Evolutionary conservation across 2,329 filamentous ascomycete species (phyloP).

Genomic region (Fusarium protoensiforme): DNA sequence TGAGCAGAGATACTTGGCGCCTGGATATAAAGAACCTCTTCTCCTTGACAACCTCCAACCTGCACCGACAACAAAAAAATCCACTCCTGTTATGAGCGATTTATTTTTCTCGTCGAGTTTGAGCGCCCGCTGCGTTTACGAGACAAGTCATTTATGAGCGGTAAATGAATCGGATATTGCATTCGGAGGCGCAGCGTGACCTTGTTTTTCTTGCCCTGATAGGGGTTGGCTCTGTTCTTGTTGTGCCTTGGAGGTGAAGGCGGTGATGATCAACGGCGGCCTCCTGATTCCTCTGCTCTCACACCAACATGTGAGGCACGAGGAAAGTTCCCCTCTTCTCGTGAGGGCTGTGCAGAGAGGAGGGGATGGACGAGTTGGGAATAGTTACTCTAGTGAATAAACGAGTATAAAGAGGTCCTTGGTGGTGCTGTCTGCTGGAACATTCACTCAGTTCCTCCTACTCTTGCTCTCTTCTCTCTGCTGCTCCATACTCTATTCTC

Average conservation of each 20-base stretch:
- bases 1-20: constrained; percentile 20
- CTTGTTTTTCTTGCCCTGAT: neutral
- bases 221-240: neutral
- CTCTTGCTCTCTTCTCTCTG: neutral
- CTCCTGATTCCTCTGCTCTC: neutral
- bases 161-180: constrained; percentile 21
- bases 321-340: constrained; percentile 13
- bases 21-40: constrained; percentile 22
- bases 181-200: constrained; percentile 12
- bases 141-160: neutral
- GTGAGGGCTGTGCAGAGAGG: neutral
- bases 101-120: constrained; percentile 5
- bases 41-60: constrained; percentile 25
- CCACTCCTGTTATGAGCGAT: constrained; percentile 30
- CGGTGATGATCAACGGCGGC: constrained; percentile 1
- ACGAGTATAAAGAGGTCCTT: constrained; percentile 20
- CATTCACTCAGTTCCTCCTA: constrained; percentile 15
- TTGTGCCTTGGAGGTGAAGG: neutral
- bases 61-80: neutral
- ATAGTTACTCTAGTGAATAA: constrained; percentile 10
- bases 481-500: neutral
- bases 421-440: constrained; percentile 6
- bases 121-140: constrained; percentile 19
- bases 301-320: constrained; percentile 9
- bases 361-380: constrained; percentile 24